phyloP scores from a whole-genome alignment of 2,329 filamentous ascomycete genomes.

The Pestalotiopsis sp. region DNA sequence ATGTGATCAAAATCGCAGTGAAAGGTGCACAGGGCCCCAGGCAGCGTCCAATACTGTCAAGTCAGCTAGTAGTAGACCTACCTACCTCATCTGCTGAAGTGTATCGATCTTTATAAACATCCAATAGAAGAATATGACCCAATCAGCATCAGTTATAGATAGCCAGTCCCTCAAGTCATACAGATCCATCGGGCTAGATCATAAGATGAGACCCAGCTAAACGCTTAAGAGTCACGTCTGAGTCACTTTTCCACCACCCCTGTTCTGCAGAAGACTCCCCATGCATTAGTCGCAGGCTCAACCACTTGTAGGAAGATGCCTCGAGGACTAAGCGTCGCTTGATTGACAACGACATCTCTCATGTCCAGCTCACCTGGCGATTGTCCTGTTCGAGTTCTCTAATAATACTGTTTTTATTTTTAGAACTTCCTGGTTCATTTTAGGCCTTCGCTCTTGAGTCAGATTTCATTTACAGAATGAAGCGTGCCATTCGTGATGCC shows the following conservation, averaged over 20 bases:
- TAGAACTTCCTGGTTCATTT: conserved; percentile 5
- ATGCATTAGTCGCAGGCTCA: not conserved
- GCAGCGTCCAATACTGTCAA: not conserved
- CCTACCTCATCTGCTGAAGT: not conserved
- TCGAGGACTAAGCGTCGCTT: not conserved
- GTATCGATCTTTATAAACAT: not conserved
- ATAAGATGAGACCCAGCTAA: not conserved
- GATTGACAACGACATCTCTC: not conserved
- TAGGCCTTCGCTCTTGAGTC: conserved; percentile 18
- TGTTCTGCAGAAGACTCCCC: not conserved
- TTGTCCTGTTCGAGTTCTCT: conserved; percentile 12
- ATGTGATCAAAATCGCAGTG: not conserved
- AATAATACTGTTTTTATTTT: conserved; percentile 2
- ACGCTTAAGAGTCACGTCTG: not conserved
- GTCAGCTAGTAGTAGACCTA: not conserved
- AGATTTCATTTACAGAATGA: conserved; percentile 18
- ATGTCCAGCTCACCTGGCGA: not conserved
- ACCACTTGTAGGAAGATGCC: not conserved
- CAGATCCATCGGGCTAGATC: not conserved
- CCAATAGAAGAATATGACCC: not conserved
- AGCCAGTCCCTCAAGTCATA: not conserved
- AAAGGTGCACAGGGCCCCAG: not conserved
- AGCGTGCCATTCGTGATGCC: conserved; percentile 23
- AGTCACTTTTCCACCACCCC: not conserved
- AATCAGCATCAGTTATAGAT: not conserved